phyloP scores from a whole-genome alignment of 805 yeast genomes.

The Torulaspora franciscae region DNA sequence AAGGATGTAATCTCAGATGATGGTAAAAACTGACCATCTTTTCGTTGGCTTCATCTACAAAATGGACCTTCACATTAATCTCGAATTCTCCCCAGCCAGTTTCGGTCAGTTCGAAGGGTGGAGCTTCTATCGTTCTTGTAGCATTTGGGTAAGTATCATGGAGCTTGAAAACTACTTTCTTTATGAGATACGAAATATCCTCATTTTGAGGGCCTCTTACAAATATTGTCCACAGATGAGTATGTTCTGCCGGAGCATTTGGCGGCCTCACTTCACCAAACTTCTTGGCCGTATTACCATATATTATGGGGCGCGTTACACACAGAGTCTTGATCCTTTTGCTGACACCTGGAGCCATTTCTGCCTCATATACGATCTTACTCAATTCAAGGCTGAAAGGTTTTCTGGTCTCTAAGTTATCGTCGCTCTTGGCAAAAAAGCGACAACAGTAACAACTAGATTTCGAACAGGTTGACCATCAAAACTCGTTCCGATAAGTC shows the following conservation, averaged over 20 bases:
- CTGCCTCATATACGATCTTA: background rate
- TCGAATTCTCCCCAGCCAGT: conserved; percentile 99
- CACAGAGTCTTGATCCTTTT: conserved; percentile 50
- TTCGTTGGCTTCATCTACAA: conserved; percentile 81
- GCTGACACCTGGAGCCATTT: conserved; percentile 26
- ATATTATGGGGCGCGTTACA: conserved; percentile 70
- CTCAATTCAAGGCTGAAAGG: background rate
- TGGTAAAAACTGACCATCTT: conserved; percentile 83
- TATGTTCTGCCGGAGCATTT: conserved; percentile 79
- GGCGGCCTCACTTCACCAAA: conserved; percentile 51
- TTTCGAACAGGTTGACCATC: background rate
- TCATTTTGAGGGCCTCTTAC: conserved; percentile 74
- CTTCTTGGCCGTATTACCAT: conserved; percentile 77
- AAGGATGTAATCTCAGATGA: conserved; percentile 88
- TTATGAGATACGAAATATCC: conserved; percentile 75
- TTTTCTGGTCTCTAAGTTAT: background rate
- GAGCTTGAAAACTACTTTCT: conserved; percentile 86
- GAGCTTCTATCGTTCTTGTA: conserved; percentile 77
- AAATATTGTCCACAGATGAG: conserved; percentile 94
- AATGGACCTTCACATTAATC: conserved; percentile 78
- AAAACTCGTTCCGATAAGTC: background rate
- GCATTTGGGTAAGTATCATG: conserved; percentile 92
- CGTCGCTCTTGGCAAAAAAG: background rate
- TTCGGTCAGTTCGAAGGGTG: conserved; percentile 93
- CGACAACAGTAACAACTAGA: background rate